phyloP scores from a whole-genome alignment of 2,329 filamentous ascomycete species.

The Alternaria atra region DNA sequence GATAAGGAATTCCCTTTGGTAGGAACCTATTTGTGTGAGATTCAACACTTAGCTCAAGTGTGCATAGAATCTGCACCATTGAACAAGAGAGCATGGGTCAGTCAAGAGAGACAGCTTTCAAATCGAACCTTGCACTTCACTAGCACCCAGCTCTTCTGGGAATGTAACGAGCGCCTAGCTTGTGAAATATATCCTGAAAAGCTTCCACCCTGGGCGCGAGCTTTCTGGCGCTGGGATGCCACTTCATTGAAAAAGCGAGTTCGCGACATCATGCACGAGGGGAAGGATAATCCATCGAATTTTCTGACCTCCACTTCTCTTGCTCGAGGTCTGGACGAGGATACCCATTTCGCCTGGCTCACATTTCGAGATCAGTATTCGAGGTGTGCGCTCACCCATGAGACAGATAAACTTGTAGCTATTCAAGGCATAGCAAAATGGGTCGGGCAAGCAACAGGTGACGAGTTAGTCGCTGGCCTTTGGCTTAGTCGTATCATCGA shows the following conservation, averaged over 20 bases:
- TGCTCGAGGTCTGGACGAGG: too few species aligned
- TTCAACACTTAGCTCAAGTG: accelerated
- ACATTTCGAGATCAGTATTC: background rate
- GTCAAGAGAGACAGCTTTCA: too few species aligned
- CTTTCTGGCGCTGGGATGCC: background rate
- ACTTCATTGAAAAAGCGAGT: background rate
- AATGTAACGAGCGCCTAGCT: background rate
- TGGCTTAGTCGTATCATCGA: too few species aligned
- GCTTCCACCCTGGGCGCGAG: background rate
- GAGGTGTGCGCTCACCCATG: background rate
- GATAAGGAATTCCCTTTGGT: background rate
- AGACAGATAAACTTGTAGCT: background rate
- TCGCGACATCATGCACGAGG: background rate
- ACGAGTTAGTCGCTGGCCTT: background rate
- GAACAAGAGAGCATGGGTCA: background rate
- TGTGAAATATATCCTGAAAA: background rate
- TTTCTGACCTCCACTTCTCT: too few species aligned
- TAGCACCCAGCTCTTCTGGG: background rate
- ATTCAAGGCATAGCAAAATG: background rate
- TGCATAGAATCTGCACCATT: background rate
- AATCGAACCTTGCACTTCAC: background rate
- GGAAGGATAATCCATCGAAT: background rate
- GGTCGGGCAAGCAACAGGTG: background rate
- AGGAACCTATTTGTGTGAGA: background rate
- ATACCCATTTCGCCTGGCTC: background rate